Evolutionary conservation across 2,329 filamentous ascomycete genomes (phyloP), one percentile per base, ranked within the genome.

Genomic region (Cercospora zeae-maydis): DNA sequence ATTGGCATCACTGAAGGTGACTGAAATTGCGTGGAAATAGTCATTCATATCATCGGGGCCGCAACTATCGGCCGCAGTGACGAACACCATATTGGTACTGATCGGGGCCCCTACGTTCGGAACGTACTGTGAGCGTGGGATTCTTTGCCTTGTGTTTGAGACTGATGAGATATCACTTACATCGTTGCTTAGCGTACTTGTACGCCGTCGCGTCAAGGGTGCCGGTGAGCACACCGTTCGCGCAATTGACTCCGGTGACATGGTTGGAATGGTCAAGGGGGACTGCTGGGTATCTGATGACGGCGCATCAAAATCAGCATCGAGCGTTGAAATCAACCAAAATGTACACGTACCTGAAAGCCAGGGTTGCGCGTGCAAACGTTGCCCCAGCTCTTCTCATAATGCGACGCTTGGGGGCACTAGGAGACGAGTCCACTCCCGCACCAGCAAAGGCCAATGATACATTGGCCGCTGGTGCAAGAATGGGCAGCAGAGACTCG

Each of bases 231-330:
- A n/a, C 16, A n/a, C 27, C 42, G 19, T 49, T 57, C 13, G 61
- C 58, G 24, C 61, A 63, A 8, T 36, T 11, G 39, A 63, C 19
- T 13, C 39, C 31, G 42, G 61, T 24, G 13, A 63, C 49, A 49
- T 47, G 58, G n/a, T 59, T 59, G 7, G 61, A 63, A n/a, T 59
- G 57, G 56, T 63, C 61, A 4, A 63, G 51, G 36, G 61, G 55
- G 8, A 63, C 39, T 21, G 27, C 30, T 30, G 51, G 51, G 30
- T 54, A 54, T 39, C 36, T 39, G 36, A 4, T 8, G 36, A 39
- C 36, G 36, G n/a, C 36, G 36, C 2, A 39, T 39, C 36, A 16
- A 9, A 39, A 39, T 39, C 36, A 3, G 36, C 36, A 39, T 39
- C 36, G 36, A 39, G 36, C 36, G 24, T 30, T n/a, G 30, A 34